Percentiles rank a stretch among this genome's conserved stretches.
These are phyloP conservation scores for Phanerodontia chrysosporium DNA, from an alignment of 768 basidiomycete species.

Conservation along the genomic window DNA sequence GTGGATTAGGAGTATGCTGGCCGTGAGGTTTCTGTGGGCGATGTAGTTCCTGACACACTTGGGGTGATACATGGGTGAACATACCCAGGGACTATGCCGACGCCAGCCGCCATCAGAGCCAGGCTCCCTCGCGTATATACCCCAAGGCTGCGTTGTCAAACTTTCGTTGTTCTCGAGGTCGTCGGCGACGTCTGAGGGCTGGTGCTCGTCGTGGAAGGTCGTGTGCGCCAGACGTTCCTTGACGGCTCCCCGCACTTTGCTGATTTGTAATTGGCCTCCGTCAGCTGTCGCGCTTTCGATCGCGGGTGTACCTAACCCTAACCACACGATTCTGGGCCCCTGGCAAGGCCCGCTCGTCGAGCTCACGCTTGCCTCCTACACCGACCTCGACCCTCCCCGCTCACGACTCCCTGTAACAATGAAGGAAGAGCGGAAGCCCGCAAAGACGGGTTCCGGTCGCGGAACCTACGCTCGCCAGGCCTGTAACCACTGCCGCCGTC, in stretches of 20 bases:
- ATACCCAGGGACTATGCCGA: no score
- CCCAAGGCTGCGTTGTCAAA: background rate
- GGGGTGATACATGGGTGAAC: no score
- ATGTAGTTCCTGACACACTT: no score
- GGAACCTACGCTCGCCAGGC: conserved; percentile 30
- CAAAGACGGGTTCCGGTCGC: conserved; percentile 20
- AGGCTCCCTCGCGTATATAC: background rate
- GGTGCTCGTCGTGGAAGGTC: background rate
- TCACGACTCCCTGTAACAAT: background rate
- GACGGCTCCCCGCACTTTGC: background rate
- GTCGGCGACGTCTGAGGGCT: background rate
- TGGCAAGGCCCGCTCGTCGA: background rate
- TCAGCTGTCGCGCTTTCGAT: conserved; percentile 3
- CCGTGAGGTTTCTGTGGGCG: no score
- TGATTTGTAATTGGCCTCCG: background rate
- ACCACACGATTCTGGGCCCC: background rate
- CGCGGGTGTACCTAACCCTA: conserved; percentile 3
- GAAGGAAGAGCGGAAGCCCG: conserved; percentile 21
- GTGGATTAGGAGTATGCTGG: no score
- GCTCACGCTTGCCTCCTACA: background rate
- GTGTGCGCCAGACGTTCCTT: background rate
- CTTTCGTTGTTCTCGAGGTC: background rate
- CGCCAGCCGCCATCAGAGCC: no score
- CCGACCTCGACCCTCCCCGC: background rate
- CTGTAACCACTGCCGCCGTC: conserved; percentile 29